Evolutionary conservation across 257 asterid species (phyloP).

Genomic region (Agastache rugosa): DNA sequence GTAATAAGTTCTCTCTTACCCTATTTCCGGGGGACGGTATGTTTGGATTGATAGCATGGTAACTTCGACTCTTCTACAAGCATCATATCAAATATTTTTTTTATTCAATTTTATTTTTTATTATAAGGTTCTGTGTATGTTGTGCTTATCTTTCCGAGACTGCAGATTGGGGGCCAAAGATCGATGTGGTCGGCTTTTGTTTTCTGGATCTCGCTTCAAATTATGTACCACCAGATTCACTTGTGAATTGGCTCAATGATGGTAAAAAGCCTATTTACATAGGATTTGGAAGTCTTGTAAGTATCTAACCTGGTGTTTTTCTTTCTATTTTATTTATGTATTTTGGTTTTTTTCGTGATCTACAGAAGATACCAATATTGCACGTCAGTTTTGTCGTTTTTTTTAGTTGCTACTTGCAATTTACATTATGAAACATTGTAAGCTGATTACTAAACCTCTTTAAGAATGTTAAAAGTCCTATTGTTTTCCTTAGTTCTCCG

Average conservation of each 20-base stretch:
- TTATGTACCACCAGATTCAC: constrained; percentile 76
- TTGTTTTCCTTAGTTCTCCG: not conserved
- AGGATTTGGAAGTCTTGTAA: constrained; percentile 97
- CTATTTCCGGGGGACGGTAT: not conserved
- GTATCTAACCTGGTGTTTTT: constrained; percentile 30
- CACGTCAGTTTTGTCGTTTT: not conserved
- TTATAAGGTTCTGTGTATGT: not conserved
- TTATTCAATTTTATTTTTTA: not conserved
- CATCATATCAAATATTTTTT: not conserved
- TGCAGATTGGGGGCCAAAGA: constrained; percentile 93
- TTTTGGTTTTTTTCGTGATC: not conserved
- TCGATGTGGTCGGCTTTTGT: constrained; percentile 94
- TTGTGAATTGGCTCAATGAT: constrained; percentile 76
- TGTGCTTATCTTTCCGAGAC: constrained; percentile 31
- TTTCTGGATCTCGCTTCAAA: constrained; percentile 90
- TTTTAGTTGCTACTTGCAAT: not conserved
- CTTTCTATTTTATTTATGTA: not conserved
- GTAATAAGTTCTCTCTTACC: constrained; percentile 41
- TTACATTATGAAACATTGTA: too few species aligned
- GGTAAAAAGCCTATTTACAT: constrained; percentile 82
- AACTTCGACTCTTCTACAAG: not conserved
- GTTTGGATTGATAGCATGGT: not conserved
- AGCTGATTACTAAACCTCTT: not conserved
- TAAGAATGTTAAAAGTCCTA: not conserved
- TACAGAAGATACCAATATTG: not conserved